These are phyloP conservation scores for Nemophila menziesii DNA, from an alignment of 257 asterid species.

Conservation along the genomic window DNA sequence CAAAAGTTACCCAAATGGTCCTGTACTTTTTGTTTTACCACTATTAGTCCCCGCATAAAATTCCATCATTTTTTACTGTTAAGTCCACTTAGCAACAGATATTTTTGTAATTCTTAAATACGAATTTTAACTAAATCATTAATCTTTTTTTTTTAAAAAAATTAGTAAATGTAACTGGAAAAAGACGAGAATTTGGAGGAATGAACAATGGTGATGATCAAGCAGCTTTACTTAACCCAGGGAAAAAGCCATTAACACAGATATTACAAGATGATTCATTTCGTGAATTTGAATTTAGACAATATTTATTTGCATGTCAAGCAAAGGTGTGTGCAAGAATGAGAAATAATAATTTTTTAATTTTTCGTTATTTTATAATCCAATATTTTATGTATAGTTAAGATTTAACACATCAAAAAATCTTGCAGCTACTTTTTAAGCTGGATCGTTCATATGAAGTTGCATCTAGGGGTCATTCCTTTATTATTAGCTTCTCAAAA, in stretches of 20 bases:
- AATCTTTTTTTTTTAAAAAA: conserved; percentile 12
- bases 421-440: conserved; percentile 69
- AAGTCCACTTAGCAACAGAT: background rate
- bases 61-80: too few relatives aligned
- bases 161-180: conserved; percentile 62
- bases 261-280: conserved; percentile 88
- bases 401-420: conserved; percentile 15
- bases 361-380: conserved; percentile 2
- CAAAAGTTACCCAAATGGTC: too few relatives aligned
- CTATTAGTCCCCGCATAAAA: too few relatives aligned
- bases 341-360: conserved; percentile 11
- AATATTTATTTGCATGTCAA: conserved; percentile 95
- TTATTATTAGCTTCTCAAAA: conserved; percentile 90
- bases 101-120: background rate
- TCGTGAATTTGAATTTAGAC: conserved; percentile 95
- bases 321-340: conserved; percentile 66
- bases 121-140: background rate
- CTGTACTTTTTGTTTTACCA: too few relatives aligned
- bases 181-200: conserved; percentile 83
- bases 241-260: conserved; percentile 56
- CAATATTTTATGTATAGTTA: conserved; percentile 3
- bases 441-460: conserved; percentile 89
- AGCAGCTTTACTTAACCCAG: conserved; percentile 75
- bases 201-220: conserved; percentile 78
- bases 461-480: conserved; percentile 95